Conservation (phyloP, 495 filamentous ascomycete species). For the Oidiodendron maius region DNA sequence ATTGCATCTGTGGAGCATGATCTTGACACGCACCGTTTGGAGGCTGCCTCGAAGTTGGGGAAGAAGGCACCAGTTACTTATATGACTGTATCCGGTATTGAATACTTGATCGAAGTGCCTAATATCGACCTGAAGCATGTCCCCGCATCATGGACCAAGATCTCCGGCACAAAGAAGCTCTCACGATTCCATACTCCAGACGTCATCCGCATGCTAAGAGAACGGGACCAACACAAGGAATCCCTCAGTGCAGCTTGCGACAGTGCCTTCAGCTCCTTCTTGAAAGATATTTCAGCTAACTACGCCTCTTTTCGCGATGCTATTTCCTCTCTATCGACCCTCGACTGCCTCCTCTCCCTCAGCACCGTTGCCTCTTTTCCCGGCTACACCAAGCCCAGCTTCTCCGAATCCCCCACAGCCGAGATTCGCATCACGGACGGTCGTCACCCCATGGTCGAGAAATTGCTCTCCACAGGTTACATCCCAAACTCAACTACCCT, state of each 20-base stretch:
- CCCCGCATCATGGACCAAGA: conserved; percentile 89
- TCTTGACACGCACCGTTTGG: conserved; percentile 66
- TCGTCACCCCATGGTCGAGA: conserved; percentile 95
- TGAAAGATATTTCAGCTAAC: conserved; percentile 65
- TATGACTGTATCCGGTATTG: conserved; percentile 77
- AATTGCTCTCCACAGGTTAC: conserved; percentile 78
- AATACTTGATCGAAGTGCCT: conserved; percentile 88
- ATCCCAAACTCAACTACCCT: conserved; percentile 87
- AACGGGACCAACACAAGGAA: conserved; percentile 94
- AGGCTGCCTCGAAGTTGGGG: conserved; percentile 61
- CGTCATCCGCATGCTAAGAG: conserved; percentile 72
- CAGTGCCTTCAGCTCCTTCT: conserved; percentile 64
- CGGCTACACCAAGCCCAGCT: conserved; percentile 84
- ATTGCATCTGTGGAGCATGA: conserved; percentile 89
- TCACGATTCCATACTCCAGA: conserved; percentile 94
- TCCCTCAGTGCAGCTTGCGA: conserved; percentile 89
- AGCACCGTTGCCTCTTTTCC: conserved; percentile 78
- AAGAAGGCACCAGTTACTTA: conserved; percentile 68
- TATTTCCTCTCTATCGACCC: conserved; percentile 74
- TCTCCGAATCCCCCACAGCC: conserved; percentile 37
- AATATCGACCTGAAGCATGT: conserved; percentile 76
- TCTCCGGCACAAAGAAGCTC: conserved; percentile 87
- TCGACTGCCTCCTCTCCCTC: conserved; percentile 88
- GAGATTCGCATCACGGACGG: conserved; percentile 69
- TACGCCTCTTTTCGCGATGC: conserved; percentile 89